Base-by-base conservation (phyloP, 192 early-diverging fungal genomes). In the Entomortierella chlamydospora region DNA sequence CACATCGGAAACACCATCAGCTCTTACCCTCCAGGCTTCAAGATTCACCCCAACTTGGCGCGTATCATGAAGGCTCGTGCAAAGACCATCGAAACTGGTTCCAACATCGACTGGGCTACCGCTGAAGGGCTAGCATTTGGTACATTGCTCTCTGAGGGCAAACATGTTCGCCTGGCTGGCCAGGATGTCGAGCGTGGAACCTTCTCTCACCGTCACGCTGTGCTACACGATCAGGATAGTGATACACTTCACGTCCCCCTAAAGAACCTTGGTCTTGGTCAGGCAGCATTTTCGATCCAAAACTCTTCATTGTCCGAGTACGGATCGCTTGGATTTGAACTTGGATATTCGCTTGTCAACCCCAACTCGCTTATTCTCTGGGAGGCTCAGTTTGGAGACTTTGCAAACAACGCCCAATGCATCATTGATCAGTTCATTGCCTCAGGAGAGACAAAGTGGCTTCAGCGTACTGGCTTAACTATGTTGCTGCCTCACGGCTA, bases 341-440 rank as follows among this genome's bases (percentile, higher is more conserved):
- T 97, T 9, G 98, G 98, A 45, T 98, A 98, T 86, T 97, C 95
- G 23, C 86, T 98, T 81, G 95, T 93, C 56, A 94, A 93, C 87
- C 96, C 98, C 50, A 94, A 97, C 83, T 87, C 96, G 54, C 89
- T 98, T 53, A 89, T 98, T 34, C 86, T 97, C 71, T 99, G 96
- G 96, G 98, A 99, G 85, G 98, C 96, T 17, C 96, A 99, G 87
- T 98, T 99, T 72, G 98, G 98, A 64, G 97, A 99, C 84, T 97
- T 99, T 83, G 93, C 93, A 82, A 99, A 99, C 89, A 95, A 87
- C 64, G 95, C 98, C 22, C 98, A 99, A 86, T 91, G 91, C 83
- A 98, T 99, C 63, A 95, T 99, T 82, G 97, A 99, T 85, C 97
- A 99, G 85, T 99, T 97, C 73, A 94, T 99, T 47, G 89, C 91